Conservation (phyloP, 2,329 filamentous ascomycete species). For the Exophiala oligosperma region DNA sequence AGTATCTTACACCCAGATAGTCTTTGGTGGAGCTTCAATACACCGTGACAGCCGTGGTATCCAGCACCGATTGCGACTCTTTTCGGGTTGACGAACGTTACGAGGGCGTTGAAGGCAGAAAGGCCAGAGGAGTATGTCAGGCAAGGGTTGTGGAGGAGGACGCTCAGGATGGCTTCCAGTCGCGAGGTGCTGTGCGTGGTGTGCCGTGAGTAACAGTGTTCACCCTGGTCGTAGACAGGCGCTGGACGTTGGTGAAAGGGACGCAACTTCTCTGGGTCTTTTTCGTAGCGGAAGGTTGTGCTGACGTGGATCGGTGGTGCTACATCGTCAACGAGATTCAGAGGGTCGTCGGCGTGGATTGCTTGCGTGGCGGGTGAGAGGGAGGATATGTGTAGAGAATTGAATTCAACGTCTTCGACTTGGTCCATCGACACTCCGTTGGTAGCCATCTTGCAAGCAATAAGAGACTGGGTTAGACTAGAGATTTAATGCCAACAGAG, state of each 20-base stretch:
- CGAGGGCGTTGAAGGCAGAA: conserved; percentile 81
- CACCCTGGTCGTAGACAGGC: conserved; percentile 35
- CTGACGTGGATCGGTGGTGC: conserved; percentile 88
- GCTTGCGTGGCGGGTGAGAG: conserved; percentile 63
- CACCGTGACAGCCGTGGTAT: conserved; percentile 93
- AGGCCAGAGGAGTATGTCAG: conserved; percentile 84
- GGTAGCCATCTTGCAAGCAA: conserved; percentile 1
- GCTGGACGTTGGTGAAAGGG: conserved; percentile 47
- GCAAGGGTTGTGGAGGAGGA: conserved; percentile 66
- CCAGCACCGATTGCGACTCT: conserved; percentile 79
- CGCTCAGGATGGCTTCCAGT: conserved; percentile 77
- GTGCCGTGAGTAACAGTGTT: conserved; percentile 81
- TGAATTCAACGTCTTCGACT: conserved; percentile 10
- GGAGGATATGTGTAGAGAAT: conserved; percentile 8
- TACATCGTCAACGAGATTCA: conserved; percentile 74
- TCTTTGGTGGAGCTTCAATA: conserved; percentile 71
- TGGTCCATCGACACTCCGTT: conserved; percentile 10
- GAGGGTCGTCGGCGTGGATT: conserved; percentile 78
- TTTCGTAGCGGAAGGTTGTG: conserved; percentile 82
- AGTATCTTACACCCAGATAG: conserved; percentile 74
- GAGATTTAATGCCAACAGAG: background rate
- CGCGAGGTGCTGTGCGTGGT: conserved; percentile 78
- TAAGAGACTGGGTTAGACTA: background rate
- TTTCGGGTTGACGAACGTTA: conserved; percentile 80
- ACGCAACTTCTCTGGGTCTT: conserved; percentile 66